Evolutionary conservation across 495 filamentous ascomycete species (phyloP).

Genomic region (Xylaria intraflava): DNA sequence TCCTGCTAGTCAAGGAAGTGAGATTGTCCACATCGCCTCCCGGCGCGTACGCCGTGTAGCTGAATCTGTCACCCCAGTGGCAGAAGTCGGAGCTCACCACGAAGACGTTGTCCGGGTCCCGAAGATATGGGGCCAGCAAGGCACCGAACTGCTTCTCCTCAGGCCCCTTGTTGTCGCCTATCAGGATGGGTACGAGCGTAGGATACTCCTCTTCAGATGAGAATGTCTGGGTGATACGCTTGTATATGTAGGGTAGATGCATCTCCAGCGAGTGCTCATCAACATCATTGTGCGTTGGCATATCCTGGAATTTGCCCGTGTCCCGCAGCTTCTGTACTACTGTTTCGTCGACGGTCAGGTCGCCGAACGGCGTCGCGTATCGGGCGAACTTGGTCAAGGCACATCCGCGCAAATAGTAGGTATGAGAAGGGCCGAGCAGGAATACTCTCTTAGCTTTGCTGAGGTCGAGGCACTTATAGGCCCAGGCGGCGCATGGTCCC

Average conservation of each 20-base stretch:
- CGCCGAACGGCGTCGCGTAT: constrained; percentile 82
- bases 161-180: constrained; percentile 62
- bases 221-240: constrained; percentile 59
- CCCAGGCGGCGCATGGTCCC: constrained; percentile 87
- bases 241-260: constrained; percentile 92
- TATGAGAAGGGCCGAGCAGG: constrained; percentile 89
- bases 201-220: constrained; percentile 50
- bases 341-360: constrained; percentile 64
- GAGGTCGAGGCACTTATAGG: constrained; percentile 86
- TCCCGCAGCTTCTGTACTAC: constrained; percentile 56
- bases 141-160: constrained; percentile 65
- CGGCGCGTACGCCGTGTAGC: constrained; percentile 75
- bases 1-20: constrained; percentile 14
- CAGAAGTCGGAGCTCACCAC: constrained; percentile 93
- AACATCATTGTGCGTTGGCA: constrained; percentile 64
- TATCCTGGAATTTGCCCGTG: constrained; percentile 65
- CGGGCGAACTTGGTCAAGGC: constrained; percentile 67
- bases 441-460: constrained; percentile 80
- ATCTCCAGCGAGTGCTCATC: constrained; percentile 95
- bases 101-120: constrained; percentile 71
- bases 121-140: constrained; percentile 72
- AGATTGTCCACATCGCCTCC: constrained; percentile 29
- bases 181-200: constrained; percentile 76
- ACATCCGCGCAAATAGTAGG: constrained; percentile 68
- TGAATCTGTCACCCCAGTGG: constrained; percentile 87